Base-by-base conservation (phyloP, 208 protist species). In the Acanthamoeba castellanii region DNA sequence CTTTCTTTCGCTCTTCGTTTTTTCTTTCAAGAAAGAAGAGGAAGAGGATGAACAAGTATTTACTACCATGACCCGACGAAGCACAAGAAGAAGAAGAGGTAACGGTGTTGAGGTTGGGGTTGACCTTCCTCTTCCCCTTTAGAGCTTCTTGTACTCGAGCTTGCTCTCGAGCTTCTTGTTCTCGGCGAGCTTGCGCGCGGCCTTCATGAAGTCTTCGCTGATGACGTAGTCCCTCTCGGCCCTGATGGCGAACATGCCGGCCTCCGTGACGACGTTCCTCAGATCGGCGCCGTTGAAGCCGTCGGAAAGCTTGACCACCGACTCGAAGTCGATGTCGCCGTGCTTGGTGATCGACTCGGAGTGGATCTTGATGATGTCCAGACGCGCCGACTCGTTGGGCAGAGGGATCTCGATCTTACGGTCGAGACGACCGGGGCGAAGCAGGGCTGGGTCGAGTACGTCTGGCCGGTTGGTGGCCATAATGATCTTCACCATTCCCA, bases 401-500 rank as follows among this genome's bases (percentile, higher is more conserved):
- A 99, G 96, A 0, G 98, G 97, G 96, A 99, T 99, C 96, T 99
- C 99, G 70, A 97, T 96, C 95, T 98, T 98, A 64, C 97, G 70
- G 94, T 98, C 97, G 20, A 98, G 74, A 50, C 97, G 96, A 82
- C 99, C 99, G 22, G 99, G 99, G 25, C 99, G 98, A 85, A 99
- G 97, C 18, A 99, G 98, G 32, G 99, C 99, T 1, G 99, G 98
- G 96, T 99, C 99, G 30, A 99, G 96, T 72, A 97, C 97, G 95
- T 99, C 98, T 25, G 97, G 95, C 94, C 99, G 97, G 97, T 99
- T 99, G 66, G 99, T 99, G 9, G 99, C 99, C 99, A 99, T 99
- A 27, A 99, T 98, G 9, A 99, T 99, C 96, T 99, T 99, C 95
- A 99, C 99, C 96, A 99, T 99, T 32, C 99, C 99, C 59, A 99